phyloP scores from a whole-genome alignment of 805 yeast species.

The Starmerella stellata region DNA sequence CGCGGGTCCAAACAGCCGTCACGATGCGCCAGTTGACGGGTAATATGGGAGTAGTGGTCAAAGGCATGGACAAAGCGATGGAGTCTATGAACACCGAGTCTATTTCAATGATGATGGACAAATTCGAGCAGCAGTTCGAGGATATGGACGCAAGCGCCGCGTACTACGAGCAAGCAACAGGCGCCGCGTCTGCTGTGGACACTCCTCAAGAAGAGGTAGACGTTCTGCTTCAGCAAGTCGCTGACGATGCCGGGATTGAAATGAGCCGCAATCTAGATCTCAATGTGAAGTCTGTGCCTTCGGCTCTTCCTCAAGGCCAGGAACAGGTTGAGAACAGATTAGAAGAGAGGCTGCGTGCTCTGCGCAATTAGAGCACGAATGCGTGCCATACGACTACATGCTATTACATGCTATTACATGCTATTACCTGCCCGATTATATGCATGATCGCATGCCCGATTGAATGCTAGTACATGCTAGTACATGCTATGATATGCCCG shows the following conservation, averaged over 20 bases:
- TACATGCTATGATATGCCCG: not conserved
- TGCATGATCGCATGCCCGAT: too few relatives aligned
- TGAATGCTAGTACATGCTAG: too few relatives aligned
- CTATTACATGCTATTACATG: too few relatives aligned
- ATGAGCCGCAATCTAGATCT: slow-evolving; percentile 67
- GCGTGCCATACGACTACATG: too few relatives aligned
- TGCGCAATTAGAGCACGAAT: slow-evolving; percentile 36
- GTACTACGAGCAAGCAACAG: slow-evolving; percentile 81
- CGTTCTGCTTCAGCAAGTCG: slow-evolving; percentile 71
- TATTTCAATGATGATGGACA: slow-evolving; percentile 90
- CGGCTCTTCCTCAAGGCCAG: slow-evolving; percentile 36
- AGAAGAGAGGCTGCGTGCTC: slow-evolving; percentile 75
- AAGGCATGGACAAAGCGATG: slow-evolving; percentile 91
- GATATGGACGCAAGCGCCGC: slow-evolving; percentile 86
- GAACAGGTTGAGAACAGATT: slow-evolving; percentile 67
- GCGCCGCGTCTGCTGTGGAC: slow-evolving; percentile 66
- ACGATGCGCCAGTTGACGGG: slow-evolving; percentile 92
- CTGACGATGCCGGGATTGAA: slow-evolving; percentile 94
- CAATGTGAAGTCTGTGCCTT: slow-evolving; percentile 35
- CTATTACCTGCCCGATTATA: too few relatives aligned
- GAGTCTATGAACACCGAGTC: slow-evolving; percentile 88
- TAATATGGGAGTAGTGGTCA: slow-evolving; percentile 81
- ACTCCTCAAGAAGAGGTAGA: slow-evolving; percentile 96
- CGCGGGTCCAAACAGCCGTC: slow-evolving; percentile 91
- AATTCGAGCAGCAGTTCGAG: slow-evolving; percentile 88